A percentile compares a stretch with the other conserved stretches of the same genome.
phyloP scores from a whole-genome alignment of 225 moss, liverwort and hornwort species.

The Marchantia polymorpha region DNA sequence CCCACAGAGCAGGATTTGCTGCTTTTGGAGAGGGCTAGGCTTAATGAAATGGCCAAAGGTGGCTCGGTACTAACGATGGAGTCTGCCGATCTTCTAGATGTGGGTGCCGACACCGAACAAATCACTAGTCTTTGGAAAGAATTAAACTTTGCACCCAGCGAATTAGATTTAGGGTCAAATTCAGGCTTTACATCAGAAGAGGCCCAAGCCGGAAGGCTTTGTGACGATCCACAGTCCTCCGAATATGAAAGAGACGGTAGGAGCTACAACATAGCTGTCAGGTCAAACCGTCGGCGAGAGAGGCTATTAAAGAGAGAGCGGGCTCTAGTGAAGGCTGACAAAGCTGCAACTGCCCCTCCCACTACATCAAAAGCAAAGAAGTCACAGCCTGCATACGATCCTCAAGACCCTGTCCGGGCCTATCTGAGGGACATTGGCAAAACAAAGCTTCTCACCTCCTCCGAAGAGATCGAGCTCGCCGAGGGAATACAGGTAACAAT shows the following conservation, averaged over 20 bases:
- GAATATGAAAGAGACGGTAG: conserved; percentile 9
- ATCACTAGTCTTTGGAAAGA: conserved; percentile 22
- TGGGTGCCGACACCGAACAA: conserved; percentile 29
- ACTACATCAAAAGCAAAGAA: conserved; percentile 58
- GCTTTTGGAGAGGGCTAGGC: conserved; percentile 74
- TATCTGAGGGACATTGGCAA: conserved; percentile 78
- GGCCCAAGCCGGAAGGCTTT: not conserved
- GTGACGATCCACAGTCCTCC: conserved; percentile 13
- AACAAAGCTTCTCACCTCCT: conserved; percentile 64
- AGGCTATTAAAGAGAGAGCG: conserved; percentile 74
- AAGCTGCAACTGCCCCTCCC: conserved; percentile 43
- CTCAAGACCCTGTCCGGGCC: conserved; percentile 72
- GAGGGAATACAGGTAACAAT: conserved; percentile 58
- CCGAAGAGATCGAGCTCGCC: conserved; percentile 74
- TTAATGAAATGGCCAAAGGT: conserved; percentile 74
- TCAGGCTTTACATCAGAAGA: conserved; percentile 8
- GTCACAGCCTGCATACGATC: conserved; percentile 47
- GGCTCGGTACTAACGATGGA: conserved; percentile 46
- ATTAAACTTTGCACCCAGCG: not conserved
- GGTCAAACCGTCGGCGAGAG: conserved; percentile 59
- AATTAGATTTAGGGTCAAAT: conserved; percentile 2
- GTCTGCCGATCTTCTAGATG: conserved; percentile 31
- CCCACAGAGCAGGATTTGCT: conserved; percentile 77
- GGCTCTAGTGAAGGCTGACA: conserved; percentile 70
- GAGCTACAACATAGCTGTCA: conserved; percentile 48